Base-by-base conservation (phyloP, 192 early-diverging fungal species). In the Lobosporangium transversale region DNA sequence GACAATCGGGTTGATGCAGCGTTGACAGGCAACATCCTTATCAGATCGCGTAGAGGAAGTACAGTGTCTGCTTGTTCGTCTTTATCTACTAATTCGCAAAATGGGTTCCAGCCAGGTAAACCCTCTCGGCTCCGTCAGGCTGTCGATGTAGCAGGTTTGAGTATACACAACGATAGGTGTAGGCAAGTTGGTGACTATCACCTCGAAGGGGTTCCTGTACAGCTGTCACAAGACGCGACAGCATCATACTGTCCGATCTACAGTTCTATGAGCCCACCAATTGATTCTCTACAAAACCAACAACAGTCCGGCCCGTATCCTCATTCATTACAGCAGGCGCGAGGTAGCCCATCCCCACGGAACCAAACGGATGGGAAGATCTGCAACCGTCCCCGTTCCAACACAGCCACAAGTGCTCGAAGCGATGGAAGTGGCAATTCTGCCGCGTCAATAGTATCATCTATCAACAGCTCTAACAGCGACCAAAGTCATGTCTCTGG, bases 81-180 rank as follows among this genome's bases (percentile, higher is more conserved):
- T 2, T 32, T 50, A 20, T 42, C 62, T 1, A 43, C 59, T 0
- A 45, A 45, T 15, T 3, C 58, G 10, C 68, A 43, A 11, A 52
- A 33, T 42, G 50, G 14, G 0, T 60, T 66, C 9, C 70, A 56
- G 32, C 70, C 70, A 5, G 29, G 56, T 4, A 40, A 49, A 49
- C 64, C 71, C 15, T 76, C 71, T 10, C 62, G 71, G 15, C 53
- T 76, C 14, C 64, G 71, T 4, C 58, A 76, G 44, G 32, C 63
- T 2, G 48, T 76, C 15, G 42, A 66, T 30, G n/a, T 55, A 3
- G 53, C 62, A 20, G 51, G 40, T 21, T n/a, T n/a, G n/a, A n/a
- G n/a, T n/a, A n/a, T n/a, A n/a, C n/a, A n/a, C n/a, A n/a, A n/a
- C n/a, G n/a, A n/a, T n/a, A n/a, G n/a, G n/a, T n/a, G n/a, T n/a